These are phyloP conservation scores for Candolleomyces aberdarensis DNA, from an alignment of 768 basidiomycete species.

Conservation along the genomic window DNA sequence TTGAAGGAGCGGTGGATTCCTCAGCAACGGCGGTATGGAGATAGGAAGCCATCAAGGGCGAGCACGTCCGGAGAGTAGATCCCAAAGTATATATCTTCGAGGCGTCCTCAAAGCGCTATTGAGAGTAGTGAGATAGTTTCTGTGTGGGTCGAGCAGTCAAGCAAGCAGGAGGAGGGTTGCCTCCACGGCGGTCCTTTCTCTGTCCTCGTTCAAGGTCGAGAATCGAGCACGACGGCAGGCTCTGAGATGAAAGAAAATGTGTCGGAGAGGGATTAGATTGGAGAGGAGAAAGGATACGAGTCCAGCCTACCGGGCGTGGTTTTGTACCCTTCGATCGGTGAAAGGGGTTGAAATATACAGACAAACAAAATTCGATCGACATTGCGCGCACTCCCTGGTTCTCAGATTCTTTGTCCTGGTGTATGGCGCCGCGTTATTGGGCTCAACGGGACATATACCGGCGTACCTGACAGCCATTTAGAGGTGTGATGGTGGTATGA, in stretches of 20 bases:
- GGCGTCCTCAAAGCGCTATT: neutral
- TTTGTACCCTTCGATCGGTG: slow-evolving; percentile 7
- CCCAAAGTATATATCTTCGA: neutral
- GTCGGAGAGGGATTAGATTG: neutral
- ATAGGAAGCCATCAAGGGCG: slow-evolving; percentile 3
- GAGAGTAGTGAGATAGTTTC: slow-evolving; percentile 1
- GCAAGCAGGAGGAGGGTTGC: neutral
- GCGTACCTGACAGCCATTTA: neutral
- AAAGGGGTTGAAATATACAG: slow-evolving; percentile 4
- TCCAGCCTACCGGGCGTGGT: slow-evolving; percentile 12
- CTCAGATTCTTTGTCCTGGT: neutral
- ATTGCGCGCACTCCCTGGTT: neutral
- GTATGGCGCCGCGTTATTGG: too few relatives aligned
- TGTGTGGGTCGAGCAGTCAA: neutral
- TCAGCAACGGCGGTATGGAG: neutral
- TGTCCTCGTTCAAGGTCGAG: neutral
- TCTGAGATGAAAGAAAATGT: neutral
- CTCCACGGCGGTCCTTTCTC: neutral
- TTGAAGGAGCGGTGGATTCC: neutral
- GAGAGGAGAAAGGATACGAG: slow-evolving; percentile 9
- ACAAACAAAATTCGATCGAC: slow-evolving; percentile 9
- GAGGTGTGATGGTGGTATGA: too few relatives aligned
- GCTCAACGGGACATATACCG: neutral
- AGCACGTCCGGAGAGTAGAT: neutral
- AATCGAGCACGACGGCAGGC: neutral